Conservation (phyloP, 345 rosid species). For the Euclidium syriacum region DNA sequence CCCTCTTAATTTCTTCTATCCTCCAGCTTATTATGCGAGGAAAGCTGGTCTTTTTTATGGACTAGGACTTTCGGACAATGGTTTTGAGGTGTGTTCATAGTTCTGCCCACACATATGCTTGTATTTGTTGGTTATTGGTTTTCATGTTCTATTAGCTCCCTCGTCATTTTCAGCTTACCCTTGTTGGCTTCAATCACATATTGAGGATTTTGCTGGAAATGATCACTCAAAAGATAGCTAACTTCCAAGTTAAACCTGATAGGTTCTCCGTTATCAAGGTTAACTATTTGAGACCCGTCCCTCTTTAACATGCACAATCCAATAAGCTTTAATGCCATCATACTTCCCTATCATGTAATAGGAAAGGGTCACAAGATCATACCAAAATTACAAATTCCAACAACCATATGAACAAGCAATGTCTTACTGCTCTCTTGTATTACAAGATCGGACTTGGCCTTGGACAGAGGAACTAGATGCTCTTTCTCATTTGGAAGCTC, state of each 20-base stretch:
- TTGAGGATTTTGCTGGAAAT: conserved; percentile 69
- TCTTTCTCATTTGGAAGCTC: conserved; percentile 50
- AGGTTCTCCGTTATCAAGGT: conserved; percentile 86
- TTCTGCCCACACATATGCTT: neutral
- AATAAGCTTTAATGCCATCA: neutral
- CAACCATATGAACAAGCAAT: conserved; percentile 73
- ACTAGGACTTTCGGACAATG: conserved; percentile 39
- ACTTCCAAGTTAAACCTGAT: conserved; percentile 66
- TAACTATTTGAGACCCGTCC: conserved; percentile 4
- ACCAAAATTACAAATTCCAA: conserved; percentile 62
- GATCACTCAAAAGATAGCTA: conserved; percentile 56
- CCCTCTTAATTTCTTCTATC: too few species aligned
- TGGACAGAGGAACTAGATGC: conserved; percentile 71
- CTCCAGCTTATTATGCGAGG: conserved; percentile 81
- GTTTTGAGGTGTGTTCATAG: conserved; percentile 54
- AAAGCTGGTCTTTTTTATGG: conserved; percentile 68
- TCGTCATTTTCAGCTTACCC: conserved; percentile 45
- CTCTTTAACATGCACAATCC: too few species aligned
- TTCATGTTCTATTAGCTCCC: neutral
- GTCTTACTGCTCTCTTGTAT: conserved; percentile 56
- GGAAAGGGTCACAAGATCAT: conserved; percentile 64
- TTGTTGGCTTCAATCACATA: conserved; percentile 84
- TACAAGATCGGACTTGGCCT: conserved; percentile 56
- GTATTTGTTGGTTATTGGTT: too few species aligned
- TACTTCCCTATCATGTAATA: too few species aligned